A percentile compares a stretch with the other conserved stretches of the same genome.
Evolutionary conservation across 371 early-diverging fungal genomes (phyloP).

Genomic region (Spiromyces aspiralis): DNA sequence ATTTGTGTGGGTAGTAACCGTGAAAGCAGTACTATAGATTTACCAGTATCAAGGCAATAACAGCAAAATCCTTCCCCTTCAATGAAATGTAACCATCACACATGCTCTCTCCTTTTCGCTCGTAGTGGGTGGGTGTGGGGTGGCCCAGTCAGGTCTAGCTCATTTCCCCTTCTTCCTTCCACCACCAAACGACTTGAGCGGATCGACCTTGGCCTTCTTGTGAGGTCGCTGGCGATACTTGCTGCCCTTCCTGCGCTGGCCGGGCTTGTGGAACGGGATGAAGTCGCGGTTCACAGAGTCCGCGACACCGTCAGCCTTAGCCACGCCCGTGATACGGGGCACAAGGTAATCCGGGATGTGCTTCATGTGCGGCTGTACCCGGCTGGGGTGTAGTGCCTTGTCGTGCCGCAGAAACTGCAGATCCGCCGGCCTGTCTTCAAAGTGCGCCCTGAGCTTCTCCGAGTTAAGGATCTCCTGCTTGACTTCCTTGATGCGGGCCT

Average conservation of each 20-base stretch:
- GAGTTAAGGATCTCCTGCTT: constrained; percentile 85
- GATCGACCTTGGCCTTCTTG: neutral
- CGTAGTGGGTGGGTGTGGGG: too few species aligned
- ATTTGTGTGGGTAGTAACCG: too few species aligned
- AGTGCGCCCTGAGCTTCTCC: constrained; percentile 87
- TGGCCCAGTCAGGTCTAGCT: too few species aligned
- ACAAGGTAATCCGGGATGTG: constrained; percentile 80
- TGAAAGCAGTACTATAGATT: too few species aligned
- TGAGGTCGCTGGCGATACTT: neutral
- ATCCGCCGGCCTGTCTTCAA: constrained; percentile 92
- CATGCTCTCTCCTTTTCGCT: too few species aligned
- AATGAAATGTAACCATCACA: too few species aligned
- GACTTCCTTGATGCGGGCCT: constrained; percentile 84
- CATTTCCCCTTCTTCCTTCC: neutral
- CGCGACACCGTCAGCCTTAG: constrained; percentile 16
- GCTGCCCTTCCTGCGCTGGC: constrained; percentile 8
- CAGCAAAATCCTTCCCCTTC: too few species aligned
- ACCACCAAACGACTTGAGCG: constrained; percentile 5
- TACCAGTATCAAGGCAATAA: too few species aligned
- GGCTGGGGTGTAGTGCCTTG: constrained; percentile 59
- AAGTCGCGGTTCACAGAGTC: constrained; percentile 12
- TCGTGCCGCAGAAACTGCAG: constrained; percentile 86
- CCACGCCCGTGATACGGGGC: constrained; percentile 26
- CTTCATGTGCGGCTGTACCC: constrained; percentile 72
- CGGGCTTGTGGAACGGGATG: constrained; percentile 29